phyloP scores from a whole-genome alignment of 169 alveolate genomes.

The Eimeria falciformis region DNA sequence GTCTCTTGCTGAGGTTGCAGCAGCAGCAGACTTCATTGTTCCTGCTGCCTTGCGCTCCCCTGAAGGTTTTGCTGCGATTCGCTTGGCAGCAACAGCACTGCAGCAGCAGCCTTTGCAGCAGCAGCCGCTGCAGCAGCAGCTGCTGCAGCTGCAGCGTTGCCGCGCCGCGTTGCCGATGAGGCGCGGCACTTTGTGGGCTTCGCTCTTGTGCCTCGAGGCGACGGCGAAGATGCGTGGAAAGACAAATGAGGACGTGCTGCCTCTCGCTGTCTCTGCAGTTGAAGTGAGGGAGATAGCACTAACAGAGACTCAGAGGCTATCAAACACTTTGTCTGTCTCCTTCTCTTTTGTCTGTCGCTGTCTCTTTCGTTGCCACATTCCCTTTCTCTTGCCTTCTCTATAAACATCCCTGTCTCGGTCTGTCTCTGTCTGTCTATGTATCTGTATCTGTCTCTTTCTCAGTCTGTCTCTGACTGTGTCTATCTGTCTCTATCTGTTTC shows the following conservation, averaged over 20 bases:
- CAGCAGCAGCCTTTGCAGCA: background rate
- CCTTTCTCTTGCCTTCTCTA: too few species aligned
- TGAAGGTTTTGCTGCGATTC: background rate
- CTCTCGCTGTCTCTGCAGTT: slow-evolving; percentile 1
- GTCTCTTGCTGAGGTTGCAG: background rate
- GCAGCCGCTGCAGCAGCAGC: slow-evolving; percentile 1
- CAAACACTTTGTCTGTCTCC: too few species aligned
- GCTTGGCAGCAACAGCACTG: background rate
- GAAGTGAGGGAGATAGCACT: too few species aligned
- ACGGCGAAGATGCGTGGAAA: slow-evolving; percentile 1
- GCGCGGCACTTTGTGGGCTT: background rate
- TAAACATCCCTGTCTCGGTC: too few species aligned
- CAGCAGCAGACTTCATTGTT: background rate
- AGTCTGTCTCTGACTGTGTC: too few species aligned
- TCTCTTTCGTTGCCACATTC: too few species aligned
- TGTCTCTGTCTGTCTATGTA: too few species aligned
- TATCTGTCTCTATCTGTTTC: too few species aligned
- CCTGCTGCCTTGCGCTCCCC: background rate
- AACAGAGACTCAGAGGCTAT: too few species aligned
- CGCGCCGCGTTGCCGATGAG: background rate
- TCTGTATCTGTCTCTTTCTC: too few species aligned
- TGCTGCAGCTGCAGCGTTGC: slow-evolving; percentile 1
- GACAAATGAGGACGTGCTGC: slow-evolving; percentile 12
- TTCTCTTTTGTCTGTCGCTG: too few species aligned
- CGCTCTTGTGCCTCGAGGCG: background rate